phyloP scores from a whole-genome alignment of 1,284 basidiomycete species.

The Cryptococcus wingfieldii region DNA sequence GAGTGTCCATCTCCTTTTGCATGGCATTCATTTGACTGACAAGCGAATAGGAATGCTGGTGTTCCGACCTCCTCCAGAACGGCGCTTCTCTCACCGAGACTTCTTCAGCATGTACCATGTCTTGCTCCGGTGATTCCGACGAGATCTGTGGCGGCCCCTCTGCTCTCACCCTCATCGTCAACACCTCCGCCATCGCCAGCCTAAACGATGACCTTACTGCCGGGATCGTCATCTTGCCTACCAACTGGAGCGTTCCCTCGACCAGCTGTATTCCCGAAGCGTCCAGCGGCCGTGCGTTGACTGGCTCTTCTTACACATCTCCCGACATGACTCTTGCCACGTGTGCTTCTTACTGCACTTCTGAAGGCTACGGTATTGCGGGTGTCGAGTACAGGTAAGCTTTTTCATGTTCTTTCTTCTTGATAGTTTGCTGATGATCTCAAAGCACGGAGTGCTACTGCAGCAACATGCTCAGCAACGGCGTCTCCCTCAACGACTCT shows the following conservation, averaged over 20 bases:
- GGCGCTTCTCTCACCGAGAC: slow-evolving; percentile 18
- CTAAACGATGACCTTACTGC: slow-evolving; percentile 16
- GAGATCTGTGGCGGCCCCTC: background rate
- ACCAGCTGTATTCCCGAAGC: slow-evolving; percentile 21
- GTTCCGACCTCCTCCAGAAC: slow-evolving; percentile 19
- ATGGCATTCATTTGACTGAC: slow-evolving; percentile 16
- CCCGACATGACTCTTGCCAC: slow-evolving; percentile 21
- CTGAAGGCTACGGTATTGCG: slow-evolving; percentile 9
- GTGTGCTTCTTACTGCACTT: slow-evolving; percentile 17
- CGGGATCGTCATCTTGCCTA: slow-evolving; percentile 6
- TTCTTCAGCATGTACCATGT: slow-evolving; percentile 22
- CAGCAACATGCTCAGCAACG: slow-evolving; percentile 18
- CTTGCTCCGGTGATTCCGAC: slow-evolving; percentile 23
- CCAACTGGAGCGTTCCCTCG: slow-evolving; percentile 13
- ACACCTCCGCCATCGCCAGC: slow-evolving; percentile 5
- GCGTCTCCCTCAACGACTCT: slow-evolving; percentile 16
- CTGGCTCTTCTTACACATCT: slow-evolving; percentile 14
- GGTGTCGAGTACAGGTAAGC: slow-evolving; percentile 10
- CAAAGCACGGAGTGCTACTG: slow-evolving; percentile 26
- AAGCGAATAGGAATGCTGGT: slow-evolving; percentile 26
- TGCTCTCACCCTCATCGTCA: background rate
- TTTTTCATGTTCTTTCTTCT: background rate
- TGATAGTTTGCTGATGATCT: background rate
- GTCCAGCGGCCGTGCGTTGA: slow-evolving; percentile 22
- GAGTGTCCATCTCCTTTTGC: background rate